Evolutionary conservation across 2,329 filamentous ascomycete genomes (phyloP), one percentile per base, ranked within the genome.

Genomic region (Macrophomina tecta): DNA sequence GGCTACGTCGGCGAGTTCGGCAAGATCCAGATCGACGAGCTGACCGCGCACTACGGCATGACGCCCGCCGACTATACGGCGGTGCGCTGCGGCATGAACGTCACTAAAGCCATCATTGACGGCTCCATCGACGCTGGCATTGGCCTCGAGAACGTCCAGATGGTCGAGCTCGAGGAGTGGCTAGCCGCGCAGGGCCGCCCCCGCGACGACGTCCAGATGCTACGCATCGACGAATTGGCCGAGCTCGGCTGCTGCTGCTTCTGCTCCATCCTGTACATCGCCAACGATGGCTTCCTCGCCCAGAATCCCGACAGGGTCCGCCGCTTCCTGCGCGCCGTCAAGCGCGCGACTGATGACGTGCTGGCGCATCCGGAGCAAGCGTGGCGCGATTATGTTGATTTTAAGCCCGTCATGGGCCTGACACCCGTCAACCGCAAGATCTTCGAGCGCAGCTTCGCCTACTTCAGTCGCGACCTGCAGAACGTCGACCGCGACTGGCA

Each of bases 201-300:
- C 68, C 86, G 85, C 75, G 80, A 82, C 14, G 90, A 93, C 69
- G 91, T 92, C 7, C 88, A 91, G 79, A 93, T 93, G 90, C 86
- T 93, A 18, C 88, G 91, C 73, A 93, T 93, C 74, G 91, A 93
- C 76, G 87, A 93, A 81, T 88, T 93, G 34, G 91, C 91, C 40
- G 89, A 92, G 77, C 83, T 93, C 3, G 91, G 91, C 60, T 93
- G 91, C 82, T 93, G 91, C 86, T 93, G 91, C 84, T 93, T 93
- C 86, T 93, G 91, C 80, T 88, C 88, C 34, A 91, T 93, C 76
- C 83, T 93, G 48, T 93, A 93, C 83, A 93, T 93, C 70, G 90
- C 88, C 28, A 93, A 93, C 78, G 90, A 93, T 73, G 74, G 74
- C 8, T 93, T 93, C 80, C 78, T 93, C 52, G 76, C 81, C n/a